Evolutionary conservation across 352 stramenopile genomes (phyloP).

Genomic region (Globisporangium paddicum): DNA sequence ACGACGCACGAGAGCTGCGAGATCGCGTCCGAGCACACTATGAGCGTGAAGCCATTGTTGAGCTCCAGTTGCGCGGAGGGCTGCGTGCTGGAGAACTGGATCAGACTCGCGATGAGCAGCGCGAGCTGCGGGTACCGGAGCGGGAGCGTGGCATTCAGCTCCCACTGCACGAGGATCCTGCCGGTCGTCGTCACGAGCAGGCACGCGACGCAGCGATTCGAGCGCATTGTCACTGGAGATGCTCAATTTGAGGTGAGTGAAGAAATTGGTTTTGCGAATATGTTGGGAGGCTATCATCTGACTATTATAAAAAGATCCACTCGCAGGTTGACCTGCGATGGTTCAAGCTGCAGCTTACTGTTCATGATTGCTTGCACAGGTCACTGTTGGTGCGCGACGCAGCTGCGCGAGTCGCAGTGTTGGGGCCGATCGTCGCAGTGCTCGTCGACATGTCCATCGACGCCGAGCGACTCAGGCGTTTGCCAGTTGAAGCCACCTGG

Average conservation of each 20-base stretch:
- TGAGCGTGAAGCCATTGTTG: constrained; percentile 26
- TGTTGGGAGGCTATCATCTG: not conserved
- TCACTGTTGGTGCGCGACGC: constrained; percentile 26
- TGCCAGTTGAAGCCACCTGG: not conserved
- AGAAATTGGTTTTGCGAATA: not conserved
- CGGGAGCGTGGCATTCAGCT: constrained; percentile 35
- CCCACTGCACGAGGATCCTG: constrained; percentile 37
- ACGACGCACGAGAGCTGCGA: constrained; percentile 36
- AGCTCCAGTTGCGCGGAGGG: constrained; percentile 33
- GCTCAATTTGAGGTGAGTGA: not conserved
- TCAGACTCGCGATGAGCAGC: constrained; percentile 49
- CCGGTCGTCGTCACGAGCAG: constrained; percentile 50
- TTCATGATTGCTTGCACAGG: constrained; percentile 30
- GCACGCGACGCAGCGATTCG: constrained; percentile 24
- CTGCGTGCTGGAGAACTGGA: constrained; percentile 43
- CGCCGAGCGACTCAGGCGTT: constrained; percentile 14
- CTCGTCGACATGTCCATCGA: constrained; percentile 16
- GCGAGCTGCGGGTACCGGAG: constrained; percentile 37
- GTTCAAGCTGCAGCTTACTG: not conserved
- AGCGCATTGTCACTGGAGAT: not conserved
- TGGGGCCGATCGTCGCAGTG: constrained; percentile 7
- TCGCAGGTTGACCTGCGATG: too few species aligned
- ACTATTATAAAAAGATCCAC: not conserved
- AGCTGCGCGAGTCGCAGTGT: constrained; percentile 15
- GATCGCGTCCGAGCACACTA: constrained; percentile 30